Conservation (phyloP, 805 yeast genomes). For the Danielia oregonensis region DNA sequence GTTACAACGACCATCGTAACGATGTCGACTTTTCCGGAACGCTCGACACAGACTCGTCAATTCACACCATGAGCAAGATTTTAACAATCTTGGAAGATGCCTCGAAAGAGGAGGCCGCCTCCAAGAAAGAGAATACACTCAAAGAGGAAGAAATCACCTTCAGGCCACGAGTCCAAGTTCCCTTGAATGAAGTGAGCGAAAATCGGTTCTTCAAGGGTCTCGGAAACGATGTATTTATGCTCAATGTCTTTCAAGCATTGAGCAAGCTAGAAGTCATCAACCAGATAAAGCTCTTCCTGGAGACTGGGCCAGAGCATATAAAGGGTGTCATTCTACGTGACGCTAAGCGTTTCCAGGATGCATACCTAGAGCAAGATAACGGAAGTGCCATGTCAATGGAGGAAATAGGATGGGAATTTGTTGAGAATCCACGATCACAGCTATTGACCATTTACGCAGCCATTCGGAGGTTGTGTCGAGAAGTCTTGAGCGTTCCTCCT, state of each 20-base stretch:
- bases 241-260: constrained; percentile 7
- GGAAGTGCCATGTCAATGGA: background rate
- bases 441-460: background rate
- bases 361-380: constrained; percentile 1
- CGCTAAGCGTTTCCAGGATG: constrained; percentile 6
- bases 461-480: background rate
- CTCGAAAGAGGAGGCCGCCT: constrained; percentile 1
- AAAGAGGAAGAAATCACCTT: no score
- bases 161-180: no score
- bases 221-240: constrained; percentile 10
- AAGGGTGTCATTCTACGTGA: constrained; percentile 6
- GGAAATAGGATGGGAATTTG: constrained; percentile 4
- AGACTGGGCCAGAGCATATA: constrained; percentile 6
- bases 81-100: constrained; percentile 13
- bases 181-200: no score
- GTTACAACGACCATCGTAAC: no score
- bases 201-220: constrained; percentile 1
- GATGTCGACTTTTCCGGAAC: background rate
- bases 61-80: constrained; percentile 15
- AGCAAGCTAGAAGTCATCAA: constrained; percentile 4
- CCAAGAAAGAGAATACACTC: no score
- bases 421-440: constrained; percentile 1
- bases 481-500: background rate
- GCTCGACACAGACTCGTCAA: constrained; percentile 9
- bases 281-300: constrained; percentile 6